Percentiles rank a stretch among this genome's conserved stretches.
These are phyloP conservation scores for Chrysoporthe puriensis DNA, from an alignment of 2,329 filamentous ascomycete genomes.

Conservation along the genomic window DNA sequence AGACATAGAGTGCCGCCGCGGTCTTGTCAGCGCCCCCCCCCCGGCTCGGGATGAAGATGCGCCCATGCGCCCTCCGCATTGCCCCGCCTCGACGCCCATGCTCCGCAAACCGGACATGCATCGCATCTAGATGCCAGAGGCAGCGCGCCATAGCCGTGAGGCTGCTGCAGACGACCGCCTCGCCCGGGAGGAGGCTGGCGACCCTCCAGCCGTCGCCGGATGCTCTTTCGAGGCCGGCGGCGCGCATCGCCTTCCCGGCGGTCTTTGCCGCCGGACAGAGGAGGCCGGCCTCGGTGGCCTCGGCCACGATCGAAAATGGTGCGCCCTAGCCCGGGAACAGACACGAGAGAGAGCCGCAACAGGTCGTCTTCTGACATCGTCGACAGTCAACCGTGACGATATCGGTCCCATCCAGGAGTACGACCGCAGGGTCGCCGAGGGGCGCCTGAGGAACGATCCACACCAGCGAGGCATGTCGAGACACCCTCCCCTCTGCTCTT, in stretches of 20 bases:
- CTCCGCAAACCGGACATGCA: slow-evolving; percentile 11
- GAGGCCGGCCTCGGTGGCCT: slow-evolving; percentile 29
- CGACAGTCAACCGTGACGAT: slow-evolving; percentile 38
- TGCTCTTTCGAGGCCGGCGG: not conserved
- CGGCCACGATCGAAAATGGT: slow-evolving; percentile 32
- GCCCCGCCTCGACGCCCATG: slow-evolving; percentile 13
- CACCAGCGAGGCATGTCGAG: slow-evolving; percentile 76
- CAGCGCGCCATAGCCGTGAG: slow-evolving; percentile 17
- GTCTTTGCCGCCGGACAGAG: slow-evolving; percentile 28
- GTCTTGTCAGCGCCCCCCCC: not conserved
- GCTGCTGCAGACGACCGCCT: slow-evolving; percentile 17
- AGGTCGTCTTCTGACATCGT: slow-evolving; percentile 2
- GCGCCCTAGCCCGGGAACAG: slow-evolving; percentile 1
- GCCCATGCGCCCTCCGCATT: slow-evolving; percentile 22
- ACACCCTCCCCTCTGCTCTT: not conserved
- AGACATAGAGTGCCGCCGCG: slow-evolving; percentile 4
- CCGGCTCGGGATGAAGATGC: slow-evolving; percentile 18
- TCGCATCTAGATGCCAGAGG: slow-evolving; percentile 8
- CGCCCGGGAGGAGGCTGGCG: not conserved
- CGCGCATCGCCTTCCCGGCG: slow-evolving; percentile 30
- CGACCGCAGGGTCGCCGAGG: slow-evolving; percentile 74
- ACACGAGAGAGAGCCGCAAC: not conserved
- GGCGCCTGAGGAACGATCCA: slow-evolving; percentile 80
- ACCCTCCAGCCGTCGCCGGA: not conserved
- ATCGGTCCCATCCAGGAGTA: slow-evolving; percentile 86